phyloP scores from a whole-genome alignment of 2,329 filamentous ascomycete species.

The Didymellaceae sp. region DNA sequence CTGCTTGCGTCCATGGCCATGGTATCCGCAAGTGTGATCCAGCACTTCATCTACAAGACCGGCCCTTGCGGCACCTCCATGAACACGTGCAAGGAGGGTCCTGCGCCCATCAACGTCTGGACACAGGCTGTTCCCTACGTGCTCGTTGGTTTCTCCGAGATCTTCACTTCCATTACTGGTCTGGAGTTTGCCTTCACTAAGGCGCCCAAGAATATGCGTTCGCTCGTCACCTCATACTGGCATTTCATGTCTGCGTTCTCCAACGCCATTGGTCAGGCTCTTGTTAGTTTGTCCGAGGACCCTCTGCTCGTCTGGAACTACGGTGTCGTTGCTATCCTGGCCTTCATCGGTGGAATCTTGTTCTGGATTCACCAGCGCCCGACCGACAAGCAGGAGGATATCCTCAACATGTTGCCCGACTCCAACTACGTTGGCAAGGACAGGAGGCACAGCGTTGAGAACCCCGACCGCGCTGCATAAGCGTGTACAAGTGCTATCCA shows the following conservation, averaged over 20 bases:
- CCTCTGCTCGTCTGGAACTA: conserved; percentile 78
- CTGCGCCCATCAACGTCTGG: conserved; percentile 70
- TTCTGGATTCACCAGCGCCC: conserved; percentile 74
- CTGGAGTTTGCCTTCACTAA: conserved; percentile 81
- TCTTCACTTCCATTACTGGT: conserved; percentile 65
- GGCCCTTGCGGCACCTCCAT: conserved; percentile 67
- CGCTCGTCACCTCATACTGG: conserved; percentile 72
- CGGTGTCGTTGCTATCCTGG: conserved; percentile 65
- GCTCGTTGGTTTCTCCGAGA: conserved; percentile 63
- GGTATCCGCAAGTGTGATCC: conserved; percentile 58
- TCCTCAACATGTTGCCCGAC: conserved; percentile 66
- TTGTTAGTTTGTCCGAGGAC: conserved; percentile 67
- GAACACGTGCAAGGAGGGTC: conserved; percentile 56
- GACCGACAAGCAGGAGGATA: conserved; percentile 72
- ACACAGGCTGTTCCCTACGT: conserved; percentile 58
- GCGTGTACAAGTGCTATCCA: background rate
- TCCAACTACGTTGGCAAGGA: conserved; percentile 44
- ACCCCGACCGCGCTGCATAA: conserved; percentile 22
- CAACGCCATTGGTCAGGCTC: conserved; percentile 72
- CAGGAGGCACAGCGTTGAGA: conserved; percentile 35
- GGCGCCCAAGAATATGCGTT: conserved; percentile 80
- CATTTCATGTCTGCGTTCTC: conserved; percentile 75
- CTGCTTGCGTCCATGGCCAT: conserved; percentile 56
- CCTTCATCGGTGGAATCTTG: conserved; percentile 65
- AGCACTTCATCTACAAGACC: conserved; percentile 68